These are phyloP conservation scores for Polyrhizophydium stewartii DNA, from an alignment of 371 early-diverging fungal genomes.

Conservation along the genomic window DNA sequence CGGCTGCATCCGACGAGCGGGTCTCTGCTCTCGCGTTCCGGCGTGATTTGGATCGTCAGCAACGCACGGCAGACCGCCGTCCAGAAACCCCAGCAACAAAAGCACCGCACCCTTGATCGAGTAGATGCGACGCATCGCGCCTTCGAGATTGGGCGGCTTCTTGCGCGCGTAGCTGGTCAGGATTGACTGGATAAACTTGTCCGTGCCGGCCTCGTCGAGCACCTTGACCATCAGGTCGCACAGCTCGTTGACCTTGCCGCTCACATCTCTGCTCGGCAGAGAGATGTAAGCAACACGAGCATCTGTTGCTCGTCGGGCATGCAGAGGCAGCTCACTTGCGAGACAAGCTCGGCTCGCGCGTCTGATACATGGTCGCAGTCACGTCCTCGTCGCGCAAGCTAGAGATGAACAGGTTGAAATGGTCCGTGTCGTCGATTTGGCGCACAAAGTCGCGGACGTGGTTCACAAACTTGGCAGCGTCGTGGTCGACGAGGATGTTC, in stretches of 20 bases:
- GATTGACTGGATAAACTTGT: slow-evolving; percentile 72
- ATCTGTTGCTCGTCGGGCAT: slow-evolving; percentile 1
- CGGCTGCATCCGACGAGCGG: slow-evolving; percentile 54
- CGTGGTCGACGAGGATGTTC: slow-evolving; percentile 81
- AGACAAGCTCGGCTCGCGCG: not conserved
- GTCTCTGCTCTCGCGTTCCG: not conserved
- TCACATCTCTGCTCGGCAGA: slow-evolving; percentile 12
- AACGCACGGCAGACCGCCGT: not conserved
- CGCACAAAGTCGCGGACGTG: slow-evolving; percentile 65
- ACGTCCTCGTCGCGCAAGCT: slow-evolving; percentile 71
- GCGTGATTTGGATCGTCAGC: slow-evolving; percentile 1
- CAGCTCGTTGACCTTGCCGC: slow-evolving; percentile 71
- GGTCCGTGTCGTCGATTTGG: slow-evolving; percentile 78
- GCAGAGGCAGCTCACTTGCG: not conserved
- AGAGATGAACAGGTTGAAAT: slow-evolving; percentile 86
- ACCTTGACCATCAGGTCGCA: slow-evolving; percentile 68
- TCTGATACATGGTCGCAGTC: slow-evolving; percentile 55
- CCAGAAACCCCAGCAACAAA: not conserved
- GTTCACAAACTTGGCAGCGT: slow-evolving; percentile 61
- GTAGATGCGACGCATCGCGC: slow-evolving; percentile 64
- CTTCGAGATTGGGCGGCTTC: slow-evolving; percentile 79
- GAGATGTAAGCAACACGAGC: too few species aligned
- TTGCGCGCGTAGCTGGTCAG: slow-evolving; percentile 83
- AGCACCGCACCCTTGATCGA: slow-evolving; percentile 46
- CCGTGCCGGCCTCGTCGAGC: slow-evolving; percentile 53